Evolutionary conservation across 495 filamentous ascomycete species (phyloP).

Genomic region (Penicillium odoratum): DNA sequence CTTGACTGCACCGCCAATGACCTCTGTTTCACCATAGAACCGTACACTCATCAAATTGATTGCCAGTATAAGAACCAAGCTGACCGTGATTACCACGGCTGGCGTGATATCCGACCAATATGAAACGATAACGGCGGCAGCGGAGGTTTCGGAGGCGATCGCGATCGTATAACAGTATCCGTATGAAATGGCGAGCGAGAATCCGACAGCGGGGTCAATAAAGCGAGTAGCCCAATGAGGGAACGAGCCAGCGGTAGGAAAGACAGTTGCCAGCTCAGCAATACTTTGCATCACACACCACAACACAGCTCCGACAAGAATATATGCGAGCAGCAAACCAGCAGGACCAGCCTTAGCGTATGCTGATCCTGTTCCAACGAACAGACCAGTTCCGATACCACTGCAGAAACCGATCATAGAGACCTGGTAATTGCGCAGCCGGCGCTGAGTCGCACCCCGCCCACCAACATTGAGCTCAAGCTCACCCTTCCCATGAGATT

Average conservation of each 20-base stretch:
- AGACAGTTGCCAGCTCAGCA: constrained; percentile 73
- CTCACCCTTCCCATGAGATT: constrained; percentile 28
- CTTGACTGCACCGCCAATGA: constrained; percentile 71
- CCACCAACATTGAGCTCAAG: constrained; percentile 40
- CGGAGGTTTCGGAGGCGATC: constrained; percentile 69
- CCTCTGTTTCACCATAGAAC: constrained; percentile 74
- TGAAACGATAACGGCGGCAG: constrained; percentile 69
- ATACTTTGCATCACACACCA: constrained; percentile 57
- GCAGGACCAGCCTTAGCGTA: constrained; percentile 67
- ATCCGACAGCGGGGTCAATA: constrained; percentile 67
- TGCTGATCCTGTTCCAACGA: constrained; percentile 70
- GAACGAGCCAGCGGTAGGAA: constrained; percentile 72
- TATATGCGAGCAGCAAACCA: constrained; percentile 67
- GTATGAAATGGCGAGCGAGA: constrained; percentile 59
- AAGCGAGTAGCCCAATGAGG: constrained; percentile 74
- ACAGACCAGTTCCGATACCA: constrained; percentile 70
- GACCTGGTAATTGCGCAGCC: constrained; percentile 40
- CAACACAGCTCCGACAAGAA: constrained; percentile 64
- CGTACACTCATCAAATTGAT: constrained; percentile 70
- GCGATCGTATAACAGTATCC: constrained; percentile 60
- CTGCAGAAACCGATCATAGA: constrained; percentile 43
- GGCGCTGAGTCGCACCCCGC: constrained; percentile 36
- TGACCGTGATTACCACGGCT: constrained; percentile 69
- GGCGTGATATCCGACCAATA: constrained; percentile 59
- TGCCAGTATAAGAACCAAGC: constrained; percentile 63